Evolutionary conservation across 2,329 filamentous ascomycete genomes (phyloP), one percentile per base, ranked within the genome.

Genomic region (Penicillium sp.): DNA sequence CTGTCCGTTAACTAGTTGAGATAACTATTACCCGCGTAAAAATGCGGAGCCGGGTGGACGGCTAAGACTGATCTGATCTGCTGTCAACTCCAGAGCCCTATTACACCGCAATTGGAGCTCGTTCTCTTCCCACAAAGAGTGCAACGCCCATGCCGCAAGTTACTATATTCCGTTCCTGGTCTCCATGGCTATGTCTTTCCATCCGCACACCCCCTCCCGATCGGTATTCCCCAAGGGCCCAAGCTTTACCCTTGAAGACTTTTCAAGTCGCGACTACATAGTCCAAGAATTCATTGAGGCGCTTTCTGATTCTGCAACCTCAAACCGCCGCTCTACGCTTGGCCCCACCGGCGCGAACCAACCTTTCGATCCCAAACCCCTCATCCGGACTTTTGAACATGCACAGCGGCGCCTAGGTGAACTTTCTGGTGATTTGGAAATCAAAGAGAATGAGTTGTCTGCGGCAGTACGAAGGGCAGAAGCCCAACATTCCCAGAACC

Each of bases 201-300:
- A 78, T 30, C 71, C 77, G 44, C 75, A 70, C 64, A 69, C 76
- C 64, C 83, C 83, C 63, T 84, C 86, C 69, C 85, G 88, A 79
- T 84, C 88, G 68, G 84, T 93, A 73, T 94, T 91, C 75, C 90
- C 90, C 61, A 88, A 88, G 76, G 91, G 90, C 45, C 91, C 92
- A 64, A 90, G 85, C 76, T 97, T 97, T 81, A 92, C 88, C 9
- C 84, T 98, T 64, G 92, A 97, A 49, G 93, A 93, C 80, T 92
- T 93, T 78, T 91, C 91, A 61, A 91, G 85, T 75, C 91, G 91
- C 71, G 95, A 98, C 80, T 99, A 98, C 74, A 97, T 98, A 66
- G 94, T 98, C 68, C 93, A 96, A 73, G 95, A 99, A 81, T 99
- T 99, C 75, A 90, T 99, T 70, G 96, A 99, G 76, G 88, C 90